Evolutionary conservation across 441 rosid species (phyloP).

Genomic region (Cnidoscolus chayamansa): DNA sequence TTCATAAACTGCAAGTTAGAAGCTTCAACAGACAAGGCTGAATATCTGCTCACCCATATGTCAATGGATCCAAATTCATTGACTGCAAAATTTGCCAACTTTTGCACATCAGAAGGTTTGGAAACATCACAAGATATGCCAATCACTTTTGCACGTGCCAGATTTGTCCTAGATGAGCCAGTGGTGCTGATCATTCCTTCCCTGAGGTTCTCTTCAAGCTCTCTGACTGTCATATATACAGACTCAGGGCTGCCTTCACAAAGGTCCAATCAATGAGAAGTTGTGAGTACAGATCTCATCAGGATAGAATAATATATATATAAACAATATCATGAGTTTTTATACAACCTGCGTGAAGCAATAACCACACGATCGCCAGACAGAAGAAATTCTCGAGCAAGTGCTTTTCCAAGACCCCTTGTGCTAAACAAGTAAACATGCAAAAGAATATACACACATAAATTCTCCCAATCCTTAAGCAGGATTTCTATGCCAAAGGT

Average conservation of each 20-base stretch:
- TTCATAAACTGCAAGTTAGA: not conserved
- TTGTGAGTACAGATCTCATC: slow-evolving; percentile 8
- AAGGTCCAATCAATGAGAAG: slow-evolving; percentile 24
- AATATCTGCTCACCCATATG: slow-evolving; percentile 62
- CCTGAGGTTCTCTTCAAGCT: slow-evolving; percentile 68
- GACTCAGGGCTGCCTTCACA: slow-evolving; percentile 58
- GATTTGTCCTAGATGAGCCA: slow-evolving; percentile 41
- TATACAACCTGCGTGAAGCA: slow-evolving; percentile 76
- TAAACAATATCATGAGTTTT: not conserved
- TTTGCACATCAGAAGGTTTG: slow-evolving; percentile 57
- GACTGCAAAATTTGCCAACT: slow-evolving; percentile 63
- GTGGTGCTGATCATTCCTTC: slow-evolving; percentile 49
- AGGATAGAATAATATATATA: not conserved
- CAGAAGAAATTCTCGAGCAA: slow-evolving; percentile 90
- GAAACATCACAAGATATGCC: slow-evolving; percentile 89
- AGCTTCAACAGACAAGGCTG: not conserved
- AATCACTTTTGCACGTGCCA: slow-evolving; percentile 59
- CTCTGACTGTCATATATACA: slow-evolving; percentile 64
- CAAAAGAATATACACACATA: slow-evolving; percentile 19
- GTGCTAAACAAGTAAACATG: slow-evolving; percentile 50
- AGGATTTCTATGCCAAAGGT: slow-evolving; percentile 10
- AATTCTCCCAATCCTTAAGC: slow-evolving; percentile 15
- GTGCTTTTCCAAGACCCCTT: slow-evolving; percentile 92
- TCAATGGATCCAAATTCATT: slow-evolving; percentile 73
- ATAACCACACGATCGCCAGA: slow-evolving; percentile 84